A percentile compares a stretch with the other conserved stretches of the same genome.
Conservation (phyloP, 1,284 basidiomycete species). For the Malassezia arunalokei region DNA sequence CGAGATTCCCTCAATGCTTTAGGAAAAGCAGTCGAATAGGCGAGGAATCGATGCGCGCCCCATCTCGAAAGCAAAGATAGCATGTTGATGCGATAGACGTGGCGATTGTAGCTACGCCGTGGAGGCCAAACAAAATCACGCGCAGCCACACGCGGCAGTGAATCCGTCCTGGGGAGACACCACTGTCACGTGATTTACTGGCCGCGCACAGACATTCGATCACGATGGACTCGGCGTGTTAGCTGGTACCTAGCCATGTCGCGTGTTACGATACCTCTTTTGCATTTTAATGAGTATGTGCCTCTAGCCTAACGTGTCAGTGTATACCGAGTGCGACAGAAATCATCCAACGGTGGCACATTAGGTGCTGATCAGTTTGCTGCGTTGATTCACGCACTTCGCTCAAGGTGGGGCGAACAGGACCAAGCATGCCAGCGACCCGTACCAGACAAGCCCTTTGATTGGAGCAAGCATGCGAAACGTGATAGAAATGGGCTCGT, state of each 20-base stretch:
- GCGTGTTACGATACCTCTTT: conserved; percentile 20
- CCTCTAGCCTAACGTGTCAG: background rate
- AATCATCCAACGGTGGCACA: conserved; percentile 14
- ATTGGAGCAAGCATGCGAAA: conserved; percentile 15
- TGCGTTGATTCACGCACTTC: conserved; percentile 33
- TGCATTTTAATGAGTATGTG: conserved; percentile 32
- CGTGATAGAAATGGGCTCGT: conserved; percentile 53
- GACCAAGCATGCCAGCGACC: conserved; percentile 1
- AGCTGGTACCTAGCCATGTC: background rate
- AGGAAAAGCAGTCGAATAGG: too few relatives aligned
- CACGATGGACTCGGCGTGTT: background rate
- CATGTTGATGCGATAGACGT: too few relatives aligned
- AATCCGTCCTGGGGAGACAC: too few relatives aligned
- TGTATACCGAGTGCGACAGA: conserved; percentile 33
- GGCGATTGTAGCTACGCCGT: too few relatives aligned
- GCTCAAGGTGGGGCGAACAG: conserved; percentile 25
- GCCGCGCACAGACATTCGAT: conserved; percentile 3
- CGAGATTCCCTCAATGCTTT: too few relatives aligned
- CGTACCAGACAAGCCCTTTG: conserved; percentile 9
- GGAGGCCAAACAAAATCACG: too few relatives aligned
- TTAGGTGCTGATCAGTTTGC: conserved; percentile 49
- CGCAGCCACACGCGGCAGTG: too few relatives aligned
- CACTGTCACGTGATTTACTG: background rate
- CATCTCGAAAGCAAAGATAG: too few relatives aligned
- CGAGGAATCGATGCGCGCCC: too few relatives aligned